phyloP scores from a whole-genome alignment of 495 filamentous ascomycete species.

The Chaetomium fimeti region DNA sequence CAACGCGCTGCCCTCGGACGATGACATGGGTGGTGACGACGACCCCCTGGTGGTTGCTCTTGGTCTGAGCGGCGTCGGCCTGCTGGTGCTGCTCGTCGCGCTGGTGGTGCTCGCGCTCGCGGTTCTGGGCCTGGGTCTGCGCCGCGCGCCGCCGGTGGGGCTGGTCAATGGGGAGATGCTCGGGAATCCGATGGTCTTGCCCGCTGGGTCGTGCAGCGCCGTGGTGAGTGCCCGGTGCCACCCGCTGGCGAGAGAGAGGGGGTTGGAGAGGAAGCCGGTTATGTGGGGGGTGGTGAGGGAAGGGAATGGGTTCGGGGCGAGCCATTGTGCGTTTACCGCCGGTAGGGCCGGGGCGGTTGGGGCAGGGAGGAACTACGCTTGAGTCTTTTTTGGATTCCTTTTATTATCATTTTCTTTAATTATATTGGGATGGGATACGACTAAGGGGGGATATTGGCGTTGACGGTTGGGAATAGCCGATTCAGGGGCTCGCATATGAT shows the following conservation, averaged over 20 bases:
- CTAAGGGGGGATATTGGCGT: too few species aligned
- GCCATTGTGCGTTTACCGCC: slow-evolving; percentile 43
- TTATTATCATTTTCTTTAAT: slow-evolving; percentile 6
- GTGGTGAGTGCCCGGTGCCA: slow-evolving; percentile 47
- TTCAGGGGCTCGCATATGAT: not conserved
- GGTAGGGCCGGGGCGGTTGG: slow-evolving; percentile 32
- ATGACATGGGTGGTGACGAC: not conserved
- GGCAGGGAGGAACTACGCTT: slow-evolving; percentile 44
- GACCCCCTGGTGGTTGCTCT: slow-evolving; percentile 22
- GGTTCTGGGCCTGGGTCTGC: slow-evolving; percentile 35
- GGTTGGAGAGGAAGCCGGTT: slow-evolving; percentile 33
- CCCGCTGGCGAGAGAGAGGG: slow-evolving; percentile 22
- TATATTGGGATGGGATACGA: too few species aligned
- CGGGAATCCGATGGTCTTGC: slow-evolving; percentile 45
- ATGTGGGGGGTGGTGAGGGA: slow-evolving; percentile 46
- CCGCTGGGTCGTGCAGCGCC: slow-evolving; percentile 42
- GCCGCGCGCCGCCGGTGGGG: slow-evolving; percentile 33
- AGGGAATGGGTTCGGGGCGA: slow-evolving; percentile 33
- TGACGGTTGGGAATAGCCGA: not conserved
- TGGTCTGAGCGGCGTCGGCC: slow-evolving; percentile 37
- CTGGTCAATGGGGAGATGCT: slow-evolving; percentile 32
- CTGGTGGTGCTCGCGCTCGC: slow-evolving; percentile 32
- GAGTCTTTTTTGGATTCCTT: slow-evolving; percentile 9
- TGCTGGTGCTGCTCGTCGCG: slow-evolving; percentile 35
- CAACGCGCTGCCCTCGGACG: not conserved